Base-by-base conservation (phyloP, 2,329 filamentous ascomycete genomes). In the Sporothrix protearum region DNA sequence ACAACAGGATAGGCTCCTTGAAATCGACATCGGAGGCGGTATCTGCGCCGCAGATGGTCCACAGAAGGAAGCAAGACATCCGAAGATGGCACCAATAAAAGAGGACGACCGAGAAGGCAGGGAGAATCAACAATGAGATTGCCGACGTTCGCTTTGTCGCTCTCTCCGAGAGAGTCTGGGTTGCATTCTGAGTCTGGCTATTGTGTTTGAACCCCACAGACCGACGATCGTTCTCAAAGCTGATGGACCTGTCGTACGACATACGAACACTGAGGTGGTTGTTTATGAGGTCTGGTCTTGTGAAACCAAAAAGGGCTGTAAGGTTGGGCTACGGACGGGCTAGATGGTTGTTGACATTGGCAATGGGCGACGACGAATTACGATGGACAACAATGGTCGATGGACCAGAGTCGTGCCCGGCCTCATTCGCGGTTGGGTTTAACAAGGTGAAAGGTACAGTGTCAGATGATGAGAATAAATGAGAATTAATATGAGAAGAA, bases 351-450 rank as follows among this genome's bases (percentile, higher is more conserved):
- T 10, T 22, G 28, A 25, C 2, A 19, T 59, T 59, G 28, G 10
- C 25, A 7, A 28, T n/a, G 55, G 25, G 2, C 22, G 12, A 4
- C 19, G 22, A 51, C n/a, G 49, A n/a, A n/a, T n/a, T n/a, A n/a
- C n/a, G n/a, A n/a, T n/a, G n/a, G n/a, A n/a, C n/a, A n/a, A n/a
- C n/a, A n/a, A n/a, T n/a, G n/a, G n/a, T n/a, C n/a, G 49, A 51
- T 51, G 57, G 55, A 12, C 30, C 57, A 64, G 59, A 45, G 59
- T 64, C 36, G 59, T 64, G 36, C 10, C 61, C 36, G 61, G 61
- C 61, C 22, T 8, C 61, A 30, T 30, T 64, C 61, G 39, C 61
- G 61, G 61, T 64, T 64, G 59, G 47, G 28, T 64, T 16, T 28
- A n/a, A n/a, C n/a, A n/a, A n/a, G n/a, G n/a, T n/a, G n/a, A n/a